Conservation (phyloP, 1,139 yeast species). For the Pneumocystis wakefieldiae region DNA sequence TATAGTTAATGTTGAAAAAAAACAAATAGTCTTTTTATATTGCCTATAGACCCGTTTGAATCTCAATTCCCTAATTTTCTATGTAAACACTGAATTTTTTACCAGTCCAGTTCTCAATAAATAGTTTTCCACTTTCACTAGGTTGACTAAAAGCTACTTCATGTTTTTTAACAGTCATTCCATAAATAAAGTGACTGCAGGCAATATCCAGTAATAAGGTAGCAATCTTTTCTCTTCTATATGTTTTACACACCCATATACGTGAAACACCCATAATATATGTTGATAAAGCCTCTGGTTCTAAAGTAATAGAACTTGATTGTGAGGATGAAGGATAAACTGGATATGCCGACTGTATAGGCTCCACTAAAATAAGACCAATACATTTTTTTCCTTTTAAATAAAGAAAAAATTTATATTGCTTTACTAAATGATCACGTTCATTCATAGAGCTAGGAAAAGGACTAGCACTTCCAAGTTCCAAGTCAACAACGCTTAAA, state of each 20-base stretch:
- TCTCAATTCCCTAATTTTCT: background rate
- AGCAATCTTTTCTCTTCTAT: slow-evolving; percentile 4
- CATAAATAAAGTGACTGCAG: background rate
- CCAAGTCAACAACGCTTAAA: slow-evolving; percentile 1
- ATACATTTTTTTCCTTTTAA: slow-evolving; percentile 1
- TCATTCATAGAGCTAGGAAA: background rate
- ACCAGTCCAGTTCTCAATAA: background rate
- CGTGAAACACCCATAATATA: slow-evolving; percentile 1
- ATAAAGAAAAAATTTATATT: slow-evolving; percentile 1
- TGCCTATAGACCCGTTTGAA: background rate
- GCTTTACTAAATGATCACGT: background rate
- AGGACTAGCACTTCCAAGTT: background rate
- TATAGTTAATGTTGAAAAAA: background rate
- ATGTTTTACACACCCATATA: slow-evolving; percentile 2
- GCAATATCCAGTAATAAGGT: slow-evolving; percentile 2
- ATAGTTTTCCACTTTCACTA: slow-evolving; percentile 5
- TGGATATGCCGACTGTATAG: background rate
- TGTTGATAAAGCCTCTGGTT: background rate
- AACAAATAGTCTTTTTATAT: background rate
- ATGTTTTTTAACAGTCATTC: background rate
- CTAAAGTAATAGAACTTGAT: slow-evolving; percentile 1
- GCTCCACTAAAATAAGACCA: background rate
- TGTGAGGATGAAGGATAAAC: slow-evolving; percentile 2
- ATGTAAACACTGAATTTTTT: background rate
- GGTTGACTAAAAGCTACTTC: slow-evolving; percentile 9